Conservation (phyloP, 371 early-diverging fungal species). For the Synchytrium microbalum region DNA sequence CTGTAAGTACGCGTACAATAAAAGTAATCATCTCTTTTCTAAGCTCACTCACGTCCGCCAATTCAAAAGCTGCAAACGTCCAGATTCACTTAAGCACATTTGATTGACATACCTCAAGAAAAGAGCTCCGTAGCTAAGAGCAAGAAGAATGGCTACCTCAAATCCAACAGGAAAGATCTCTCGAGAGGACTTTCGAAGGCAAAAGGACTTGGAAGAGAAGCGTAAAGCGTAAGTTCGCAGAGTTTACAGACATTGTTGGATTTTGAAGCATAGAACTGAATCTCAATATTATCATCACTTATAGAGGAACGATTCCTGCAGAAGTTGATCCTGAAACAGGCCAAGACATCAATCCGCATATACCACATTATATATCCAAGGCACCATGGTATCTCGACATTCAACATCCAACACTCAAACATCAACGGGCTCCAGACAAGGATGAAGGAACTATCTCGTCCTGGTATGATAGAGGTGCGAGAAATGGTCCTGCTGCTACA, state of each 20-base stretch:
- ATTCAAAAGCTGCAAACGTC: too few relatives aligned
- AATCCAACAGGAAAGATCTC: conserved; percentile 21
- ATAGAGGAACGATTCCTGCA: conserved; percentile 38
- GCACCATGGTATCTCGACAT: conserved; percentile 95
- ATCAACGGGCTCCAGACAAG: conserved; percentile 61
- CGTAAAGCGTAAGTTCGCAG: conserved; percentile 36
- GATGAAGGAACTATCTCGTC: conserved; percentile 39
- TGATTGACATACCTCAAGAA: too few relatives aligned
- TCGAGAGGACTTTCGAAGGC: conserved; percentile 37
- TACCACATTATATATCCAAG: conserved; percentile 90
- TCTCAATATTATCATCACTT: too few relatives aligned
- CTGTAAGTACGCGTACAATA: too few relatives aligned
- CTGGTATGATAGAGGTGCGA: conserved; percentile 79
- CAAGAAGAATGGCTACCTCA: too few relatives aligned
- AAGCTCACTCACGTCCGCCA: too few relatives aligned
- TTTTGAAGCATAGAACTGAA: neutral
- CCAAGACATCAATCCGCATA: conserved; percentile 96
- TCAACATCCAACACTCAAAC: conserved; percentile 78
- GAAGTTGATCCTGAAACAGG: conserved; percentile 55
- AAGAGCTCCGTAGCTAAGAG: too few relatives aligned
- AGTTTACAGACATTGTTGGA: neutral
- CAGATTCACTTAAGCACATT: too few relatives aligned
- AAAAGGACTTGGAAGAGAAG: conserved; percentile 42
- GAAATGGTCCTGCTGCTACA: conserved; percentile 58
- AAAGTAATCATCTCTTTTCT: too few relatives aligned